Base-by-base conservation (phyloP, 108 stramenopile genomes). In the Mediolabrus comicus region DNA sequence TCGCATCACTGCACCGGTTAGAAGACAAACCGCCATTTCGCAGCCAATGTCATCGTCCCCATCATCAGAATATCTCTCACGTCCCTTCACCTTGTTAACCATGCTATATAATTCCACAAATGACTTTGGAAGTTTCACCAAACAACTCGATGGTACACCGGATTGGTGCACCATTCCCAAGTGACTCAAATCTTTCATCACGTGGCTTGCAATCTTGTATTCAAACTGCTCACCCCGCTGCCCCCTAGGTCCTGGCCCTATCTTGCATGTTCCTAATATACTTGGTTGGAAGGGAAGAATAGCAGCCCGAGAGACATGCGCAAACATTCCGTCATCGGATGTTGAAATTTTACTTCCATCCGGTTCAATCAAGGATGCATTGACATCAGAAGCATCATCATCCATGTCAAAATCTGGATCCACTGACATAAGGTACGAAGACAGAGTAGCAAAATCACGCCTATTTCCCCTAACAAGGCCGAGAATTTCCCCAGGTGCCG, bases 21-120 rank as follows among this genome's bases (percentile, higher is more conserved):
- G 55, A 5, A 96, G 85, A 69, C 96, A 96, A 38, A 96, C 90
- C 4, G 96, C 96, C 53, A 86, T 87, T 77, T 96, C 96, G 19
- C 74, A 65, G 25, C 86, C 75, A 51, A 69, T 74, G 26, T 89
- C 87, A 26, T 92, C 87, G 31, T 83, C 67, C 19, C 82, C 80
- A 51, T 94, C 91, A 38, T 83, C 80, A 31, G 77, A 46, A 19
- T 84, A 60, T 39, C 88, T 77, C 19, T 87, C 87, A 13, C 85
- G 54, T 14, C 87, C 86, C 69, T 94, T 94, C 28, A 94, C 86
- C 49, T 83, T 86, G 60, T 87, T 92, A 14, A 94, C 88, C 28
- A 92, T 82, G 38, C 84, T 81, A 59, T 95, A 95, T 24, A 94
- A 81, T 51, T 96, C 93, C 5, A 94, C 92, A 65, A 94, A 96